Base-by-base conservation (phyloP, 2,329 filamentous ascomycete genomes). In the Alternaria sp. region DNA sequence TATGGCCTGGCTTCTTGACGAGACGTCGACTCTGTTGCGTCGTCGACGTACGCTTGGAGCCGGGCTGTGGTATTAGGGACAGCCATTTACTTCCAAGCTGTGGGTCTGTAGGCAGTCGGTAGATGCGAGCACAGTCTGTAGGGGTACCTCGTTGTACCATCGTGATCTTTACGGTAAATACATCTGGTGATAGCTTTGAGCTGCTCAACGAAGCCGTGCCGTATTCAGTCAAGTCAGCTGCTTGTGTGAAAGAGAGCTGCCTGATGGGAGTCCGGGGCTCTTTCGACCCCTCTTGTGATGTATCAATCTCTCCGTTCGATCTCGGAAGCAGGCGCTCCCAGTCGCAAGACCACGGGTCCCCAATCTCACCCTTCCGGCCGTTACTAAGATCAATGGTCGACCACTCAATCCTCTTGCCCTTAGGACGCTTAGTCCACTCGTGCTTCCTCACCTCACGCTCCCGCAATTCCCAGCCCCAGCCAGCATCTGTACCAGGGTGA, bases 261-360 rank as follows among this genome's bases (percentile, higher is more conserved):
- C 42, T 68, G 40, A 69, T 69, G 17, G 54, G 64, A 24, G 54
- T 80, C 7, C 10, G n/a, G 24, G 59, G n/a, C 26, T 46, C 41
- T 26, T 63, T 11, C 46, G 33, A 21, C 7, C 55, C 33, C 56
- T 65, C 49, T 31, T 60, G 24, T 39, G 42, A 29, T 52, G 37
- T 54, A 5, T 48, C 34, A 14, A 17, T 6, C 28, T 42, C 44
- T 24, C 33, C 46, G 2, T 51, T 17, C 5, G 46, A 24, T 9
- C 57, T 40, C 53, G 60, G 46, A 8, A 92, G 81, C n/a, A 96
- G 76, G 33, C 81, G 80, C 70, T 92, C 89, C 84, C 92, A 97
- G 71, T 96, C 92, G 77, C 91, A 97, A 9, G 87, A 86, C 84
- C 91, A 92, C 0, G 93, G 93, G 51, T 86, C 80, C 2, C 95